Evolutionary conservation across 805 yeast species (phyloP), one percentile per base, ranked within the genome.

Genomic region (Clavispora carvajalis): DNA sequence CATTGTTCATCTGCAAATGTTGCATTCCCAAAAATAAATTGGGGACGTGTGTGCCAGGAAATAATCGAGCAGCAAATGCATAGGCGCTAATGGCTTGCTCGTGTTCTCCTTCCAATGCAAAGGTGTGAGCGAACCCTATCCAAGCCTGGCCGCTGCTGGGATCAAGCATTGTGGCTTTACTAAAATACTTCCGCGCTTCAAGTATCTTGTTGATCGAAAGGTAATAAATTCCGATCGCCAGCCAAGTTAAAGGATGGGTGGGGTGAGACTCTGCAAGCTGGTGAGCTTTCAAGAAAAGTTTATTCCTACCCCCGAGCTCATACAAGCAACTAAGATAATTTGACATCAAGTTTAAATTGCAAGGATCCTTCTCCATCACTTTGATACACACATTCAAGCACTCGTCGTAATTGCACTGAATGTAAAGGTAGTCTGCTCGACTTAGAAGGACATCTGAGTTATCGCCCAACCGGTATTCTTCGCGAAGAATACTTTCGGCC

Each of bases 101-200:
- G 59, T 93, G 97, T 62, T 93, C 99, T n/a, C 96, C 95, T 59
- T 93, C 99, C 3, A 86, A 82, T 0, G 96, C 96, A 74, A 90
- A 93, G 0, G 98, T 90, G 55, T 91, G 98, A 1, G 98, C 98
- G 66, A 93, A 93, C 2, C 97, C 99, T 24, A 93, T 80, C 99
- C 99, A 93, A 1, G 98, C 95, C 38, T 86, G 91, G 0, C 93
- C 95, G 65, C 86, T 89, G 49, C 82, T 85, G 3, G 99, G 95
- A 53, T 88, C 84, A 45, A 90, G 62, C 49, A 89, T 71, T 1
- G 97, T 87, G 0, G 97, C 90, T 58, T 87, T 89, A 30, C 93
- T 82, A 62, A 89, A 93, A 56, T 77, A 88, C 47, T 84, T 76
- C 44, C 99, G 71, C 0, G 98, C 96, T 48, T 90, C 97, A 5